Conservation (phyloP, 805 yeast species). For the Cyberlindnera galapagoensis region DNA sequence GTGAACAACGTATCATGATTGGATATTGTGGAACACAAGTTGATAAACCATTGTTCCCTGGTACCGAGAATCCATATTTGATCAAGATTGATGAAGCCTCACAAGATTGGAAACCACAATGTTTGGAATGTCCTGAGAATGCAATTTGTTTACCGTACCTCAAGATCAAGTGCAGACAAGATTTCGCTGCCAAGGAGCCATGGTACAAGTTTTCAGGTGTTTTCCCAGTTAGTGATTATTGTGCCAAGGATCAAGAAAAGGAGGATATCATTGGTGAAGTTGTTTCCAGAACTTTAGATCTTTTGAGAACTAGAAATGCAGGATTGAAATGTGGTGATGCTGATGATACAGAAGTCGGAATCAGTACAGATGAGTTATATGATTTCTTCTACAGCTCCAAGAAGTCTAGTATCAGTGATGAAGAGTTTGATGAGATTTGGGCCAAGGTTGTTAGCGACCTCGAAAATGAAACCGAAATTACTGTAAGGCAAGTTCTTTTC, state of each 20-base stretch:
- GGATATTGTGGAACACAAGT: conserved; percentile 76
- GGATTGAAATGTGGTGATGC: conserved; percentile 49
- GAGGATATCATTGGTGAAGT: conserved; percentile 62
- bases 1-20: conserved; percentile 51
- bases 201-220: conserved; percentile 50
- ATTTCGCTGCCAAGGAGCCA: conserved; percentile 45
- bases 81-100: conserved; percentile 37
- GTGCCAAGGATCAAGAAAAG: conserved; percentile 70
- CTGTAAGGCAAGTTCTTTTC: conserved; percentile 66
- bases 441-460: conserved; percentile 51
- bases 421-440: conserved; percentile 78
- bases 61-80: conserved; percentile 26
- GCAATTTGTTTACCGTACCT: conserved; percentile 64
- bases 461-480: conserved; percentile 60
- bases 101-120: conserved; percentile 47
- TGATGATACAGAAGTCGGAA: conserved; percentile 45
- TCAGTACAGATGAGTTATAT: conserved; percentile 43
- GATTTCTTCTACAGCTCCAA: conserved; percentile 38
- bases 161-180: conserved; percentile 64
- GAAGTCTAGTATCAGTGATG: conserved; percentile 30
- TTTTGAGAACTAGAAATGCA: conserved; percentile 66
- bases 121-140: conserved; percentile 76
- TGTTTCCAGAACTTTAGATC: conserved; percentile 56
- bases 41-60: conserved; percentile 33
- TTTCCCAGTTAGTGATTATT: conserved; percentile 55